Conservation (phyloP, 2,329 filamentous ascomycete genomes). For the Alternaria novae-zelandiae region DNA sequence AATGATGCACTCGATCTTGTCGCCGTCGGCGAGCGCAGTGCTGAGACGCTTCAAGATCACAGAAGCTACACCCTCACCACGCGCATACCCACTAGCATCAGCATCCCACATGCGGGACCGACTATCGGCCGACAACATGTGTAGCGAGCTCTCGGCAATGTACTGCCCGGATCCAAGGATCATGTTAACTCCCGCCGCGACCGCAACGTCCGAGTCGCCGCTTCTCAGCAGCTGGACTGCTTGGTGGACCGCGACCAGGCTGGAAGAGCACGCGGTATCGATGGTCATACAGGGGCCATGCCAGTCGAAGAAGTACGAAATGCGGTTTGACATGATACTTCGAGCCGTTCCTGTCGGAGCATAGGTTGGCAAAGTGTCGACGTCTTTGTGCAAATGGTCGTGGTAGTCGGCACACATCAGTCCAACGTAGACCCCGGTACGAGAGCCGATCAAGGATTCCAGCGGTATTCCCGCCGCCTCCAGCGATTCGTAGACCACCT, state of each 20-base stretch:
- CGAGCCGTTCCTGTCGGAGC: neutral
- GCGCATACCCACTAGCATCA: conserved; percentile 57
- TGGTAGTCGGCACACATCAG: conserved; percentile 11
- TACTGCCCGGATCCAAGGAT: neutral
- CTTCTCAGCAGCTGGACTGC: conserved; percentile 16
- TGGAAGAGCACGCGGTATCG: conserved; percentile 49
- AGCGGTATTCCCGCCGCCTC: neutral
- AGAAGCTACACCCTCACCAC: conserved; percentile 60
- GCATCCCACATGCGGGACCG: conserved; percentile 41
- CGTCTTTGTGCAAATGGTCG: neutral
- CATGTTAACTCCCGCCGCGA: conserved; percentile 21
- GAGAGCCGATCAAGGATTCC: conserved; percentile 27
- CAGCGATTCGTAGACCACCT: conserved; percentile 42
- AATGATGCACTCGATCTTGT: conserved; percentile 53
- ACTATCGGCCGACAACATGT: conserved; percentile 43
- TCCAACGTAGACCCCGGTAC: conserved; percentile 38
- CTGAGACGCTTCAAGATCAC: conserved; percentile 60
- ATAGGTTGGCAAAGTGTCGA: neutral
- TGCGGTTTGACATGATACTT: conserved; percentile 37
- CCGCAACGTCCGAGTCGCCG: conserved; percentile 21
- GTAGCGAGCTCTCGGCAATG: conserved; percentile 33
- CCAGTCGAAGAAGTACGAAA: conserved; percentile 49
- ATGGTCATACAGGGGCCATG: conserved; percentile 47
- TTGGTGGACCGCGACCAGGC: conserved; percentile 37
- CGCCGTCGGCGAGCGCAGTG: conserved; percentile 56